These are phyloP conservation scores for Seminavis robusta DNA, from an alignment of 108 stramenopile genomes.

Conservation along the genomic window DNA sequence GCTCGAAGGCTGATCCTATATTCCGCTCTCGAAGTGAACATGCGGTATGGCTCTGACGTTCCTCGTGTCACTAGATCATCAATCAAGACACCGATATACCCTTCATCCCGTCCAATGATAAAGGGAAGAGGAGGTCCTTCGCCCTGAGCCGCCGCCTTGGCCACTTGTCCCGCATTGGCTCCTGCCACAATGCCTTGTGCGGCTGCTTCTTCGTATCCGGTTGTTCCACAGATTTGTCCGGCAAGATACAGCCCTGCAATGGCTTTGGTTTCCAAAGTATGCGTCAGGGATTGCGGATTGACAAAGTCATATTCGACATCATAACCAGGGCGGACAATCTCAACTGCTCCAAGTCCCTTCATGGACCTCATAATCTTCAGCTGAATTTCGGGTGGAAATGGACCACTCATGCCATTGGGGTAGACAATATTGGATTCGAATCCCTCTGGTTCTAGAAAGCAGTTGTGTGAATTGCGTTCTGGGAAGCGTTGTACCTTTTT, in stretches of 20 bases:
- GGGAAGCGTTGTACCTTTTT: slow-evolving; percentile 95
- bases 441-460: slow-evolving; percentile 98
- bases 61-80: slow-evolving; percentile 97
- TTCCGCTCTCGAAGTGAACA: slow-evolving; percentile 97
- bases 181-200: slow-evolving; percentile 96
- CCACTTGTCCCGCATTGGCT: slow-evolving; percentile 82
- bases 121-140: slow-evolving; percentile 64
- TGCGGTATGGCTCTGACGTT: slow-evolving; percentile 94
- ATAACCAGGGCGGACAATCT: slow-evolving; percentile 90
- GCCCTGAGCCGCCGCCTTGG: slow-evolving; percentile 46
- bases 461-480: slow-evolving; percentile 88
- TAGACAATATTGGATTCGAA: slow-evolving; percentile 94
- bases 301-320: slow-evolving; percentile 97
- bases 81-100: slow-evolving; percentile 95
- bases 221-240: slow-evolving; percentile 98
- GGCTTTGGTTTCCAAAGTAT: slow-evolving; percentile 90
- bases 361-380: slow-evolving; percentile 80
- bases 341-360: slow-evolving; percentile 89
- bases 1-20: slow-evolving; percentile 88
- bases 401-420: slow-evolving; percentile 94
- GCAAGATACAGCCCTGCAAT: slow-evolving; percentile 92
- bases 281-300: slow-evolving; percentile 87
- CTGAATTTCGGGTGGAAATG: slow-evolving; percentile 92
- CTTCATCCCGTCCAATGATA: slow-evolving; percentile 91
- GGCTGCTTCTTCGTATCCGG: slow-evolving; percentile 98